Percentiles rank a stretch among this genome's conserved stretches.
phyloP scores from a whole-genome alignment of 495 filamentous ascomycete genomes.

The Parmelia sp. region DNA sequence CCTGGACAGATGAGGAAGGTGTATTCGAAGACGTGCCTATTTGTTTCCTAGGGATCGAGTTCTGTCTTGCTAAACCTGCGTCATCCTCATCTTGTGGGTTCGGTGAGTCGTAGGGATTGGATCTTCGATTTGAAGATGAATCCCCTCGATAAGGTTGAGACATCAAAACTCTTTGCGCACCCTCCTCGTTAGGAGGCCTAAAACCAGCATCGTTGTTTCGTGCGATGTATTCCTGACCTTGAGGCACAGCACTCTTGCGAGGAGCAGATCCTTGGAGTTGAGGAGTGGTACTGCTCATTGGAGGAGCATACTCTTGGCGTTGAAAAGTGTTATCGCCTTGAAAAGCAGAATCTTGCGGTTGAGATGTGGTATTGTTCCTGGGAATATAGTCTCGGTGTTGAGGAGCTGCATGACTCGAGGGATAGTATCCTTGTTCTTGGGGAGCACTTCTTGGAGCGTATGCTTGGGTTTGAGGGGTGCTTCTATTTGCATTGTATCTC shows the following conservation, averaged over 20 bases:
- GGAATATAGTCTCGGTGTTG: not conserved
- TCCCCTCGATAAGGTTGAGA: not conserved
- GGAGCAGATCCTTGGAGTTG: not conserved
- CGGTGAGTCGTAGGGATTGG: not conserved
- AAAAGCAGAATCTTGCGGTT: not conserved
- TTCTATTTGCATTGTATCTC: constrained; percentile 1
- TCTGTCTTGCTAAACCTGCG: constrained; percentile 6
- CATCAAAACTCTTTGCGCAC: not conserved
- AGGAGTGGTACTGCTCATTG: not conserved
- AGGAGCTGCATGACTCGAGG: not conserved
- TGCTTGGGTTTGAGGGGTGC: constrained; percentile 1
- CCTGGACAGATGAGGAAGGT: constrained; percentile 7
- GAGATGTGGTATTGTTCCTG: not conserved
- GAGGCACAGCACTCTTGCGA: not conserved
- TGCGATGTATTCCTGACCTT: not conserved
- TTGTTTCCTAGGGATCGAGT: constrained; percentile 21
- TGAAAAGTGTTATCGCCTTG: not conserved
- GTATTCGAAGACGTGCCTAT: constrained; percentile 11
- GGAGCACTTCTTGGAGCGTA: not conserved
- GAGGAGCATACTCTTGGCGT: not conserved
- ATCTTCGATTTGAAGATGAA: not conserved
- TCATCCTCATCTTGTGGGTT: constrained; percentile 4
- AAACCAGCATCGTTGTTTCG: not conserved
- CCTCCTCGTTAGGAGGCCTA: not conserved
- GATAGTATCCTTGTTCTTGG: not conserved